A percentile compares a stretch with the other conserved stretches of the same genome.
Conservation (phyloP, 176 grass and related monocot species). For the Paspalum vaginatum region DNA sequence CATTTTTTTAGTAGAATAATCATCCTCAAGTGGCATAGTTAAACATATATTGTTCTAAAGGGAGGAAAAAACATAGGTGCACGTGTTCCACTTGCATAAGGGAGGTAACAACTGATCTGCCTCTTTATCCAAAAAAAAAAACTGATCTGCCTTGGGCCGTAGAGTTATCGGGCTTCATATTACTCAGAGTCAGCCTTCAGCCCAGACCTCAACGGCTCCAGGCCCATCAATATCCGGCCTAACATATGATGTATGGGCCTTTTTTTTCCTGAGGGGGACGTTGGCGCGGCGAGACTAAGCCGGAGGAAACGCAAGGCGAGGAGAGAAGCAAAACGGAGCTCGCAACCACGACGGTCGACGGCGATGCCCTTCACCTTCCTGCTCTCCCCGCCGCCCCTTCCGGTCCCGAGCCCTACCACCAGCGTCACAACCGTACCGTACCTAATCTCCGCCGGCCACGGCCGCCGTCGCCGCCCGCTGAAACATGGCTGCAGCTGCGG, state of each 20-base stretch:
- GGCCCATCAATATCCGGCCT: too few relatives aligned
- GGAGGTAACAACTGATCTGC: too few relatives aligned
- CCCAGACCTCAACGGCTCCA: too few relatives aligned
- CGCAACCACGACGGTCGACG: not conserved
- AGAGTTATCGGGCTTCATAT: not conserved
- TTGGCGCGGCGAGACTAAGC: conserved; percentile 20
- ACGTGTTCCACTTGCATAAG: too few relatives aligned
- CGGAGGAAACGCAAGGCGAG: conserved; percentile 34
- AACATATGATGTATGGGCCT: not conserved
- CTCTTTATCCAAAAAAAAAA: too few relatives aligned
- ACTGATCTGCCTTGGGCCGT: not conserved
- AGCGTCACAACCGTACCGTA: conserved; percentile 3
- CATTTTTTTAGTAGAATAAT: too few relatives aligned
- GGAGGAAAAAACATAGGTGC: too few relatives aligned
- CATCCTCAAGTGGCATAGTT: too few relatives aligned
- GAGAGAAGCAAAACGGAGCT: conserved; percentile 29
- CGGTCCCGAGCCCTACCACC: conserved; percentile 9
- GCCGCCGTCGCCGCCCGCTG: conserved; percentile 27
- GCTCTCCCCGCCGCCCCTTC: conserved; percentile 29
- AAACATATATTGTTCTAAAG: too few relatives aligned
- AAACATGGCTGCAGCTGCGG: conserved; percentile 36
- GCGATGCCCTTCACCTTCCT: conserved; percentile 45
- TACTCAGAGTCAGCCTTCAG: not conserved
- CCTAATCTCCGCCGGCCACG: not conserved
- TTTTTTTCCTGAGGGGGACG: too few relatives aligned